Conservation (phyloP, 2,329 filamentous ascomycete species). For the Monosporascus sp. region DNA sequence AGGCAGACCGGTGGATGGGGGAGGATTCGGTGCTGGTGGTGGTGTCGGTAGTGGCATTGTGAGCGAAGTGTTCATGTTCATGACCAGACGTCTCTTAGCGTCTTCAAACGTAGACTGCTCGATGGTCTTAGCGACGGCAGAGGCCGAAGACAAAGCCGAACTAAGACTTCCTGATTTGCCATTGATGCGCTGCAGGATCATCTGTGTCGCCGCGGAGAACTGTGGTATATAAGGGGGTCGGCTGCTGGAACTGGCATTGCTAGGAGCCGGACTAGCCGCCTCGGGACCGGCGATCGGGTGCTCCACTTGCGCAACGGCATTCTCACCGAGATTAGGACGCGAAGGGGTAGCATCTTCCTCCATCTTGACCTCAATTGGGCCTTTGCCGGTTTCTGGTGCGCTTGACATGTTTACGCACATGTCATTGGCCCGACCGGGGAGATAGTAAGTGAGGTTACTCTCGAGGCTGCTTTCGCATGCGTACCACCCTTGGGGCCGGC, state of each 20-base stretch:
- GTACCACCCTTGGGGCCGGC: too few species aligned
- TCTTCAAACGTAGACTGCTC: slow-evolving; percentile 32
- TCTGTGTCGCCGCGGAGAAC: slow-evolving; percentile 32
- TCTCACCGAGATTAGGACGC: background rate
- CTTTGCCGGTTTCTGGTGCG: slow-evolving; percentile 1
- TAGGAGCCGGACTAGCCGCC: slow-evolving; percentile 7
- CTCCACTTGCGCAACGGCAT: background rate
- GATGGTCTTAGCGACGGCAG: slow-evolving; percentile 24
- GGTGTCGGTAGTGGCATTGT: slow-evolving; percentile 30
- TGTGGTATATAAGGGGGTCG: slow-evolving; percentile 26
- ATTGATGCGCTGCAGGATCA: slow-evolving; percentile 34
- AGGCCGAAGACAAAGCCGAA: slow-evolving; percentile 28
- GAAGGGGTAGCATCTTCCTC: slow-evolving; percentile 1
- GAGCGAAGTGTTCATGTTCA: slow-evolving; percentile 34
- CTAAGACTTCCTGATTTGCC: slow-evolving; percentile 28
- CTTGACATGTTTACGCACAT: too few species aligned
- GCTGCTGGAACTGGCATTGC: slow-evolving; percentile 19
- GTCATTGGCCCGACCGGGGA: background rate
- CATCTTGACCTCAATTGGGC: slow-evolving; percentile 5
- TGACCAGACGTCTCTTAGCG: slow-evolving; percentile 32
- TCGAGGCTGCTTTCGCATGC: background rate
- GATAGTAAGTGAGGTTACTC: background rate
- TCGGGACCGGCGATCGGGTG: slow-evolving; percentile 10
- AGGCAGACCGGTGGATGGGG: slow-evolving; percentile 3
- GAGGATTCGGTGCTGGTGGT: background rate